Conservation (phyloP, 2,329 filamentous ascomycete genomes). For the Trichoderma arundinaceum region DNA sequence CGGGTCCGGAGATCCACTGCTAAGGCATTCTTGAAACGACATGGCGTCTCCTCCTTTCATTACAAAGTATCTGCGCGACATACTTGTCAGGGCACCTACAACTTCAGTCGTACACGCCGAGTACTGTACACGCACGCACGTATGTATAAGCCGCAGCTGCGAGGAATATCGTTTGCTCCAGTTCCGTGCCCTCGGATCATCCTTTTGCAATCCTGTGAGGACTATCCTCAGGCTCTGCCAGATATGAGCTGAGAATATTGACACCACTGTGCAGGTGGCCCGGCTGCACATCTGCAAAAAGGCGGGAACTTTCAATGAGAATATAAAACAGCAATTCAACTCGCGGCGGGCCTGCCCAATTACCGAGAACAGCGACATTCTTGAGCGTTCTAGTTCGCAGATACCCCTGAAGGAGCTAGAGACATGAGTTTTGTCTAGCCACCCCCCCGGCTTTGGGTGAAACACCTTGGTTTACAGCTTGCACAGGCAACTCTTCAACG, state of each 20-base stretch:
- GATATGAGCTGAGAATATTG: background rate
- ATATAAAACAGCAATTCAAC: constrained; percentile 24
- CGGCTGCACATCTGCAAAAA: background rate
- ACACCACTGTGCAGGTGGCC: background rate
- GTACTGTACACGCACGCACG: background rate
- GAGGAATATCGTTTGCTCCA: background rate
- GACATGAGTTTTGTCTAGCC: constrained; percentile 26
- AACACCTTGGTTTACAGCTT: constrained; percentile 26
- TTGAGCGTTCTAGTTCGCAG: constrained; percentile 26
- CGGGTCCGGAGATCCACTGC: constrained; percentile 33
- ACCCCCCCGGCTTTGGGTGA: constrained; percentile 31
- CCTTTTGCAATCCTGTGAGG: background rate
- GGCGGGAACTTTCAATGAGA: background rate
- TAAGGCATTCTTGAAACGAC: constrained; percentile 36
- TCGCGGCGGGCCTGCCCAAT: constrained; percentile 30
- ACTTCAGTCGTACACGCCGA: background rate
- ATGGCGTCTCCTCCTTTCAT: constrained; percentile 36
- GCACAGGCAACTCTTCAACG: background rate
- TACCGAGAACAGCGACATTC: constrained; percentile 30
- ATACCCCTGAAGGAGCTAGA: constrained; percentile 28
- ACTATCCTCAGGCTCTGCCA: background rate
- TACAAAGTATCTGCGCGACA: constrained; percentile 29
- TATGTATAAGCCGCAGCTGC: background rate
- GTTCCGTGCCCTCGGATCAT: background rate
- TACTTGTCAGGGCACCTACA: constrained; percentile 25